phyloP scores from a whole-genome alignment of 208 protist species.

The Trypanosoma boissoni region DNA sequence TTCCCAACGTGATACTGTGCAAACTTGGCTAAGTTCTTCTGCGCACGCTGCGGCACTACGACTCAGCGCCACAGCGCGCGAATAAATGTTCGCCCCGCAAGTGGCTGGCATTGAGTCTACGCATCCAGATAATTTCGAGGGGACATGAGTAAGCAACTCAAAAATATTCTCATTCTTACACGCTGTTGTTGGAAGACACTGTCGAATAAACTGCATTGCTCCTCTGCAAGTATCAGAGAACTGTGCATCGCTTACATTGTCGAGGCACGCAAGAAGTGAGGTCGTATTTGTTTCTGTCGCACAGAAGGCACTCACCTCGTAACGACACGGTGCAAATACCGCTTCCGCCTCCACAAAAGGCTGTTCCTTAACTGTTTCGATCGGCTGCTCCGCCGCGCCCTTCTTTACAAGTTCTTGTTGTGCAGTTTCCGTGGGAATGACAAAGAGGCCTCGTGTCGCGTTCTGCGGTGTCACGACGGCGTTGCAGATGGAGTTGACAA shows the following conservation, averaged over 20 bases:
- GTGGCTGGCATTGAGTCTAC: background rate
- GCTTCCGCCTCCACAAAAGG: slow-evolving; percentile 8
- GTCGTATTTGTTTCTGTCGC: background rate
- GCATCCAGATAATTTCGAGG: slow-evolving; percentile 11
- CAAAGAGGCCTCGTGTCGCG: slow-evolving; percentile 11
- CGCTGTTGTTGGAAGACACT: background rate
- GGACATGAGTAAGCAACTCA: slow-evolving; percentile 3
- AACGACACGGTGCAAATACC: slow-evolving; percentile 17
- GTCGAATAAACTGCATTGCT: slow-evolving; percentile 10
- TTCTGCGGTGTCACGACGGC: slow-evolving; percentile 2
- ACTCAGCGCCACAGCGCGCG: slow-evolving; percentile 1
- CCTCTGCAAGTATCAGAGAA: slow-evolving; percentile 1
- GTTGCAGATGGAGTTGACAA: slow-evolving; percentile 12
- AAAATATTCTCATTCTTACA: slow-evolving; percentile 2
- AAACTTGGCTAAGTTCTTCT: background rate
- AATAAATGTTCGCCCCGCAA: background rate
- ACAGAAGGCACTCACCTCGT: slow-evolving; percentile 17
- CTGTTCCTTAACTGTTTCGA: background rate
- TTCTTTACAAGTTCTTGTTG: background rate
- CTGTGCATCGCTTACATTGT: background rate
- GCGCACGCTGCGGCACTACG: background rate
- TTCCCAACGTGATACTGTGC: background rate
- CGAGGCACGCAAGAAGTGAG: slow-evolving; percentile 8
- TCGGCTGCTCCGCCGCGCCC: background rate
- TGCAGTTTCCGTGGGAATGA: background rate